Percentiles rank a stretch among this genome's conserved stretches.
Conservation (phyloP, 371 early-diverging fungal species). For the Mucor lusitanicus region DNA sequence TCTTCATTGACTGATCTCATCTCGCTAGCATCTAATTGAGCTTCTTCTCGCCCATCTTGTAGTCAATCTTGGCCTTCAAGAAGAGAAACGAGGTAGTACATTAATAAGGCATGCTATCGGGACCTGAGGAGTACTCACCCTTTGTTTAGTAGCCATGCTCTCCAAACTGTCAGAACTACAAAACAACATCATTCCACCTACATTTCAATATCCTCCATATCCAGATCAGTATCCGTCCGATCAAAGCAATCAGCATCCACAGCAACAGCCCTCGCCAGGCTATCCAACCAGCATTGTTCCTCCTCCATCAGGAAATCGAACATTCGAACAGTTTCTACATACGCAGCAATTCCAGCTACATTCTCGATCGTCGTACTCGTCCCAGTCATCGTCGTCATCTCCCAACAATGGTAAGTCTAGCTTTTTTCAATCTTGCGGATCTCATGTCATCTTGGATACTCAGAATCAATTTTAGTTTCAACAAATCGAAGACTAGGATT, state of each 20-base stretch:
- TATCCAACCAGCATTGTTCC: neutral
- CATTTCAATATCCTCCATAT: neutral
- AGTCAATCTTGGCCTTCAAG: neutral
- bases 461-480: neutral
- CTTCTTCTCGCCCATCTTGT: no score
- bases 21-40: neutral
- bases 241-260: neutral
- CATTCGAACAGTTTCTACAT: neutral
- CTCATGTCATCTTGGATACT: no score
- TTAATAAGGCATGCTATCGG: neutral
- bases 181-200: neutral
- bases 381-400: neutral
- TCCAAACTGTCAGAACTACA: slow-evolving; percentile 13
- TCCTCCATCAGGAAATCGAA: neutral
- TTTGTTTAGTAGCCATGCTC: slow-evolving; percentile 4
- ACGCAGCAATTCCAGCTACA: neutral
- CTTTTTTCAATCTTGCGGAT: no score
- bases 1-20: neutral
- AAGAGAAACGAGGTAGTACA: slow-evolving; percentile 3
- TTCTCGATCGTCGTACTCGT: neutral
- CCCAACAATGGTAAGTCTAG: no score
- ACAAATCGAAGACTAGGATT: slow-evolving; percentile 15
- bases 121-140: neutral
- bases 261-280: neutral
- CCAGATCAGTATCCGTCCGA: no score